A percentile compares a stretch with the other conserved stretches of the same genome.
Conservation (phyloP, 305 asterid genomes). For the Caryopteris hybrid region DNA sequence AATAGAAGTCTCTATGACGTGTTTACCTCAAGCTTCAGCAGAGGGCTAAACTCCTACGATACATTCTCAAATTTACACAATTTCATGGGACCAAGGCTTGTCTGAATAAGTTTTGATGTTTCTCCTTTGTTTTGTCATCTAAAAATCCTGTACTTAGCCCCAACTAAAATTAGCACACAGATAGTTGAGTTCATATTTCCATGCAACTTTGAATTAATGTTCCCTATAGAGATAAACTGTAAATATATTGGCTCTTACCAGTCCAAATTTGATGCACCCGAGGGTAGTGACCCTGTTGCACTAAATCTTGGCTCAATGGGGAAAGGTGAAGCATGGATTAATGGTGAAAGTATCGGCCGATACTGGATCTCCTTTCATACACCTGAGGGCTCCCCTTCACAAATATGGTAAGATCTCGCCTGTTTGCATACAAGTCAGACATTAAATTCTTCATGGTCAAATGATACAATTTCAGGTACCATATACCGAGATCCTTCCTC, state of each 20-base stretch:
- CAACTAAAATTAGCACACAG: too few relatives aligned
- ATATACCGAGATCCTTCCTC: conserved; percentile 81
- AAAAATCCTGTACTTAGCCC: too few relatives aligned
- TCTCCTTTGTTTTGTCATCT: too few relatives aligned
- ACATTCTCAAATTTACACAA: too few relatives aligned
- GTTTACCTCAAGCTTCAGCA: too few relatives aligned
- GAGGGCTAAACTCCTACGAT: too few relatives aligned
- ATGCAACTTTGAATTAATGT: too few relatives aligned
- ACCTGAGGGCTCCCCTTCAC: conserved; percentile 61
- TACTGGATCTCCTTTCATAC: conserved; percentile 76
- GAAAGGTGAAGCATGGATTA: conserved; percentile 83
- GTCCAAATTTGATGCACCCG: conserved; percentile 71
- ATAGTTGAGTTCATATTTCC: too few relatives aligned
- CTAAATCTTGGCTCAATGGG: conserved; percentile 88
- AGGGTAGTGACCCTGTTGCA: conserved; percentile 61
- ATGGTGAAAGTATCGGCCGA: conserved; percentile 80
- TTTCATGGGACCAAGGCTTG: too few relatives aligned
- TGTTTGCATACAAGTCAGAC: background rate
- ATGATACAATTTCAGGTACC: conserved; percentile 46
- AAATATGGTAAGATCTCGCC: conserved; percentile 47
- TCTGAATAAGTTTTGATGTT: too few relatives aligned
- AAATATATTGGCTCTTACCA: conserved; percentile 13
- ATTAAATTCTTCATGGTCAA: background rate
- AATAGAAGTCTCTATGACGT: background rate
- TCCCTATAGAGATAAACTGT: too few relatives aligned